A percentile compares a stretch with the other conserved stretches of the same genome.
Evolutionary conservation across 1,284 basidiomycete species (phyloP).

Genomic region (Tylopilus sp.): DNA sequence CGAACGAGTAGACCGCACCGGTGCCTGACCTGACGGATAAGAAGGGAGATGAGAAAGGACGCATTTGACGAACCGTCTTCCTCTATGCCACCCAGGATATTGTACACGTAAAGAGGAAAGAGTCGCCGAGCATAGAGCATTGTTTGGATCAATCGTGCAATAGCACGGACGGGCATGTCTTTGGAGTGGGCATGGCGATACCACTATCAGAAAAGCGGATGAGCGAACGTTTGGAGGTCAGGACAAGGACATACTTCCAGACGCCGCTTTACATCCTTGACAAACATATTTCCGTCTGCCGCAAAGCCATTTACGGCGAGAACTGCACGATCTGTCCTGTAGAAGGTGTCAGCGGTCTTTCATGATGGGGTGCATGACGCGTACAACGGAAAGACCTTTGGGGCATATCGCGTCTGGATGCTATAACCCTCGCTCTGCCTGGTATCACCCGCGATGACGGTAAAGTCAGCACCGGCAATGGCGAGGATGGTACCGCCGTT

Average conservation of each 20-base stretch:
- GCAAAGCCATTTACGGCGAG: slow-evolving; percentile 94
- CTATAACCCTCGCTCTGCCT: slow-evolving; percentile 91
- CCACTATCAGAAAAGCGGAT: slow-evolving; percentile 55
- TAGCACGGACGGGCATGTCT: slow-evolving; percentile 88
- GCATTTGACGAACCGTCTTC: slow-evolving; percentile 72
- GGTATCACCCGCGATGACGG: slow-evolving; percentile 92
- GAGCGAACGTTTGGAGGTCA: slow-evolving; percentile 3
- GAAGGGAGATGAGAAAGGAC: slow-evolving; percentile 7
- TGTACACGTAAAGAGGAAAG: slow-evolving; percentile 96
- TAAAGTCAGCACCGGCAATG: slow-evolving; percentile 88
- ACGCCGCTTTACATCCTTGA: slow-evolving; percentile 90
- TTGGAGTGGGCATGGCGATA: slow-evolving; percentile 92
- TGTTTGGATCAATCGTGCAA: slow-evolving; percentile 91
- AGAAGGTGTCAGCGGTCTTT: slow-evolving; percentile 4
- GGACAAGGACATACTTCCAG: slow-evolving; percentile 64
- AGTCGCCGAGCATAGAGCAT: slow-evolving; percentile 93
- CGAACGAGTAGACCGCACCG: slow-evolving; percentile 95
- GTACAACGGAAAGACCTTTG: slow-evolving; percentile 82
- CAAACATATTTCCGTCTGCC: slow-evolving; percentile 93
- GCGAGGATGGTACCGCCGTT: slow-evolving; percentile 95
- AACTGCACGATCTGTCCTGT: slow-evolving; percentile 87
- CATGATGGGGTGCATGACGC: slow-evolving; percentile 18
- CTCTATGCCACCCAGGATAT: slow-evolving; percentile 91
- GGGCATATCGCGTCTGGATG: slow-evolving; percentile 95
- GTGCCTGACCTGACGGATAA: slow-evolving; percentile 52